Evolutionary conservation across 495 filamentous ascomycete genomes (phyloP), one percentile per base, ranked within the genome.

Genomic region (Aspergillus olivimuriae): DNA sequence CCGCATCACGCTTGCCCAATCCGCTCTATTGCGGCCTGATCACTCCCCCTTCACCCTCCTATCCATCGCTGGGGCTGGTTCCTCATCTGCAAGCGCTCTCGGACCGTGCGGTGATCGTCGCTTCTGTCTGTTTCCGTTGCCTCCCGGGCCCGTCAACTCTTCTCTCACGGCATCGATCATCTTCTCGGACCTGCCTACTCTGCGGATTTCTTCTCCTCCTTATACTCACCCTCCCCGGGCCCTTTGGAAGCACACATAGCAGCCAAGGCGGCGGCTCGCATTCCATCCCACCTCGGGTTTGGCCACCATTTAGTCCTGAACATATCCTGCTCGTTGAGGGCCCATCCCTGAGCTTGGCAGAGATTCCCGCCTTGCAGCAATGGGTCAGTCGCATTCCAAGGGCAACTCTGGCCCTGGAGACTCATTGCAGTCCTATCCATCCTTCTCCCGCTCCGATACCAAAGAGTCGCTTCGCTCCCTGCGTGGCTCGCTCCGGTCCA

Each of bases 341-440:
- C 56, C 49, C 41, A 43, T 38, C 45, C 48, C 39, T 43, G 50
- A 55, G 55, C 65, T 69, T 65, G 61, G 62, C 61, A 62, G 43
- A 57, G 34, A 62, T 61, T 58, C 55, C 11, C 28, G 53, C 57
- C 55, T 60, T 62, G 55, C 58, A 52, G 70, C 47, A 39, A 97
- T 97, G 91, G 91, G 91, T 67, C 94, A 96, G 72, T 81, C 88
- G 73, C 75, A 80, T 62, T 97, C 91, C 60, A 95, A 92, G 70
- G 70, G 72, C 58, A 76, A 78, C 55, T 79, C 69, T 48, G 69
- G 70, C 56, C 65, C 63, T 49, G 62, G 68, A 46, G 78, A 82
- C 50, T 60, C 69, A 46, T 66, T 91, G 42, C 82, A 85, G 61
- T 83, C 85, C 19, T 92, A 88, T 65, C 87, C 91, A 26, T 94